Percentiles rank a stretch among this genome's conserved stretches.
These are phyloP conservation scores for Erodium chrysanthum DNA, from an alignment of 441 rosid genomes.

Conservation along the genomic window DNA sequence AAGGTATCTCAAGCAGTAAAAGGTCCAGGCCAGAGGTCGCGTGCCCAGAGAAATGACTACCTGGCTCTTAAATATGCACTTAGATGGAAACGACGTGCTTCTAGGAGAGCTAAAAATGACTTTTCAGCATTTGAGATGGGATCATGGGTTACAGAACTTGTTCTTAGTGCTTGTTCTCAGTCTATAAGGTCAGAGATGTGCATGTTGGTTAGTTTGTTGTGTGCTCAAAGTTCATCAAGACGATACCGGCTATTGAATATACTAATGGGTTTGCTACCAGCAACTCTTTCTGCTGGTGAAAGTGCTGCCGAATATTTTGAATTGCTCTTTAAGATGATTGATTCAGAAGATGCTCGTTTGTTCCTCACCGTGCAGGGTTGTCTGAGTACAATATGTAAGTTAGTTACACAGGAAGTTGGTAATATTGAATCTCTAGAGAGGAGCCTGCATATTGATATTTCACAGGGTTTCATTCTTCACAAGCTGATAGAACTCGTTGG, in stretches of 20 bases:
- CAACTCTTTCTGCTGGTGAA: constrained; percentile 92
- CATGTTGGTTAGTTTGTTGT: constrained; percentile 82
- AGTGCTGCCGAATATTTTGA: constrained; percentile 98
- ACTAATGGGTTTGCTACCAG: constrained; percentile 76
- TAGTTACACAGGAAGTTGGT: constrained; percentile 86
- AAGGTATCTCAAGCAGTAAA: constrained; percentile 76
- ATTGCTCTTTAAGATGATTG: constrained; percentile 91
- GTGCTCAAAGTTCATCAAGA: constrained; percentile 84
- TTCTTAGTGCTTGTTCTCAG: constrained; percentile 98
- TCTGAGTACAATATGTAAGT: constrained; percentile 69
- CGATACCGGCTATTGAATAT: constrained; percentile 78
- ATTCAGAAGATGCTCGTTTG: constrained; percentile 88
- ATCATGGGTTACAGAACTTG: constrained; percentile 98
- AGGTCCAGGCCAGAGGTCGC: constrained; percentile 65
- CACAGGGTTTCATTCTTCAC: constrained; percentile 98
- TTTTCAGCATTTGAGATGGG: constrained; percentile 87
- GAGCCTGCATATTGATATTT: constrained; percentile 96
- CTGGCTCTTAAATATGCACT: constrained; percentile 86
- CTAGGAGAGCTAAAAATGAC: constrained; percentile 58
- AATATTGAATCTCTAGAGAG: constrained; percentile 90
- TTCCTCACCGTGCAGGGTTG: constrained; percentile 94
- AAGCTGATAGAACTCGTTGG: constrained; percentile 97
- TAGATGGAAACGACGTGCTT: constrained; percentile 81
- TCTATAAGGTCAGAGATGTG: constrained; percentile 99
- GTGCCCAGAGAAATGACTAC: constrained; percentile 73